Evolutionary conservation across 116 monocot genomes (phyloP), one percentile per base, ranked within the genome.

Genomic region (Iris pallida): DNA sequence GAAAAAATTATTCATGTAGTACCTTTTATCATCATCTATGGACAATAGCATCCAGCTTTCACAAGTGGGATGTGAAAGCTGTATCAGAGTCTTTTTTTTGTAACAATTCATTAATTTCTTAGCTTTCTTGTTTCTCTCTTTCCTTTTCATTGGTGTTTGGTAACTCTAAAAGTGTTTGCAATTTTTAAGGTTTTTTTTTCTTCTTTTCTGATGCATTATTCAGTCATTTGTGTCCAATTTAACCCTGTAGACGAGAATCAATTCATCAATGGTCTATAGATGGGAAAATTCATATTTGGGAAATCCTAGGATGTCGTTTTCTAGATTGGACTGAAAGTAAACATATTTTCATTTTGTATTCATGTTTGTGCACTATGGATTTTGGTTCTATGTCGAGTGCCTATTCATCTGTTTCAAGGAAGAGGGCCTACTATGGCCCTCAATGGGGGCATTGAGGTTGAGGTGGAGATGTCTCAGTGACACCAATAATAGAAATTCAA

Each of bases 281-380:
- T 71, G 87, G 91, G 5, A 91, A 88, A 82, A 69, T 91, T 40
- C 85, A 88, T 64, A 80, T 88, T n/a, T 92, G 92, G 92, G 69
- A 80, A 41, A 88, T 78, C 64, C 56, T 42, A n/a, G 19, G 66
- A 64, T 75, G 82, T 41, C 82, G 75, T 17, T 92, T 59, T n/a
- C 71, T 85, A 41, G 64, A 83, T 42, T 92, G 92, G 92, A 68
- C 57, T 55, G 85, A 92, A 70, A 55, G 53, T 40, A 88, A 70
- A 55, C 85, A 83, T 19, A 92, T 92, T 58, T 72, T 88, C n/a
- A n/a, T n/a, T n/a, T n/a, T n/a, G n/a, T n/a, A n/a, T n/a, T n/a
- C n/a, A n/a, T n/a, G n/a, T n/a, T n/a, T n/a, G n/a, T n/a, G n/a
- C n/a, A n/a, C n/a, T n/a, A n/a, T n/a, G n/a, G n/a, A n/a, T n/a